phyloP scores from a whole-genome alignment of 176 grass and related monocot species.

The Avena sativa region DNA sequence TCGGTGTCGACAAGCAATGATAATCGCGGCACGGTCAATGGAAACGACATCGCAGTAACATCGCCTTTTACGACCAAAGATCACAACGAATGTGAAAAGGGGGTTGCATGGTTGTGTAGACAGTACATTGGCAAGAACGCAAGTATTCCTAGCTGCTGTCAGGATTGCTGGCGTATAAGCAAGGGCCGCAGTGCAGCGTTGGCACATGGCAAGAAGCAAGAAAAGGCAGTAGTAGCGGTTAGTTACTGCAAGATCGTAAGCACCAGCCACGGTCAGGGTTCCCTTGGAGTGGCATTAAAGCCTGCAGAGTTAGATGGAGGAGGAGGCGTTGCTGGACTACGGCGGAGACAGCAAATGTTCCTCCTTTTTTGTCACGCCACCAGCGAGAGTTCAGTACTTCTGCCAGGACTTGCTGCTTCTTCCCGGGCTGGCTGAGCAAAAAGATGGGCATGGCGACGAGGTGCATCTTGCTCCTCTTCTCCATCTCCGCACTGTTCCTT shows the following conservation, averaged over 20 bases:
- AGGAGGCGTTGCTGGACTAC: neutral
- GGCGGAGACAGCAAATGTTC: constrained; percentile 29
- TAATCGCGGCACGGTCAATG: no score
- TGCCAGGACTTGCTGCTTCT: constrained; percentile 9
- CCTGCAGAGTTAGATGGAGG: constrained; percentile 48
- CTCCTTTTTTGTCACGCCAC: constrained; percentile 33
- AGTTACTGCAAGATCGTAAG: neutral
- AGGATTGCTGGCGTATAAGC: neutral
- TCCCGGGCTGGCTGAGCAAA: neutral
- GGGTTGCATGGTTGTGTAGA: neutral
- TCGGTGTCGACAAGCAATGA: no score
- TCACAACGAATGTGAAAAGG: neutral
- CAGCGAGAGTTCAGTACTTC: constrained; percentile 19
- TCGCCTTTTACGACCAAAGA: neutral
- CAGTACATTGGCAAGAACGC: neutral
- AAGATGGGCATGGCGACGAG: constrained; percentile 34
- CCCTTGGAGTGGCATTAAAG: constrained; percentile 92
- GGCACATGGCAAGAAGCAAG: neutral
- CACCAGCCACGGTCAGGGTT: constrained; percentile 58
- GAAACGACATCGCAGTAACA: no score
- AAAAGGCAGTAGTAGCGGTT: neutral
- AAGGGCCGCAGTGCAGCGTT: neutral
- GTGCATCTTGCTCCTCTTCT: constrained; percentile 38
- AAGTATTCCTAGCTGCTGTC: neutral
- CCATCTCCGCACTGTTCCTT: neutral